Conservation (phyloP, 2,329 filamentous ascomycete genomes). For the Penicillium sp. region DNA sequence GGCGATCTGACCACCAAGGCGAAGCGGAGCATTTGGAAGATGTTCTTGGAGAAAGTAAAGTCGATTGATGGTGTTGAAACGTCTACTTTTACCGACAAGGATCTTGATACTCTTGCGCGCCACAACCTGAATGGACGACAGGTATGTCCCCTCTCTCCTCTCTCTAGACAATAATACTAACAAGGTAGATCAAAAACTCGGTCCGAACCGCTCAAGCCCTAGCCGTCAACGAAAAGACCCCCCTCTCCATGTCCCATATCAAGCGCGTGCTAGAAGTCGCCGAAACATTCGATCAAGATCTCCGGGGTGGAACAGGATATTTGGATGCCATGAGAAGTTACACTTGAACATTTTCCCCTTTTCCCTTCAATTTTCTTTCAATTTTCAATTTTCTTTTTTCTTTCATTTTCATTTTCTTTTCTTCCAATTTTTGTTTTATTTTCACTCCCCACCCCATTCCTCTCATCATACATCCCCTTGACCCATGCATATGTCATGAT, state of each 20-base stretch:
- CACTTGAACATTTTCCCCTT: constrained; percentile 25
- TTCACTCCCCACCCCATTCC: background rate
- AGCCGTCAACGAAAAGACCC: constrained; percentile 68
- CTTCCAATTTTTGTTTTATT: background rate
- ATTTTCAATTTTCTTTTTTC: background rate
- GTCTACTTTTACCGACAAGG: constrained; percentile 51
- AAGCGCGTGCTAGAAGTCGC: constrained; percentile 78
- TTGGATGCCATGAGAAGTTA: constrained; percentile 82
- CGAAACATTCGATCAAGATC: constrained; percentile 75
- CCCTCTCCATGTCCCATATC: constrained; percentile 74
- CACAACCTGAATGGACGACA: constrained; percentile 67
- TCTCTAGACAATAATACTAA: background rate
- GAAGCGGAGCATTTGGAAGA: constrained; percentile 74
- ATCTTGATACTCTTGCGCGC: constrained; percentile 63
- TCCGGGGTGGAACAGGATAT: constrained; percentile 76
- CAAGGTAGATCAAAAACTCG: constrained; percentile 74
- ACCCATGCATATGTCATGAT: background rate
- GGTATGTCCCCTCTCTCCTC: constrained; percentile 37
- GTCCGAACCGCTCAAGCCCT: constrained; percentile 79
- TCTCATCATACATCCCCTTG: no score
- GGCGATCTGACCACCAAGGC: constrained; percentile 68
- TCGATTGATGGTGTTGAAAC: constrained; percentile 58
- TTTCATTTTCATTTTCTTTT: background rate
- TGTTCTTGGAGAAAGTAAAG: constrained; percentile 72
- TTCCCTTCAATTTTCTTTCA: background rate